Evolutionary conservation across 2,329 filamentous ascomycete species (phyloP).

Genomic region (Aspergillus sp.): DNA sequence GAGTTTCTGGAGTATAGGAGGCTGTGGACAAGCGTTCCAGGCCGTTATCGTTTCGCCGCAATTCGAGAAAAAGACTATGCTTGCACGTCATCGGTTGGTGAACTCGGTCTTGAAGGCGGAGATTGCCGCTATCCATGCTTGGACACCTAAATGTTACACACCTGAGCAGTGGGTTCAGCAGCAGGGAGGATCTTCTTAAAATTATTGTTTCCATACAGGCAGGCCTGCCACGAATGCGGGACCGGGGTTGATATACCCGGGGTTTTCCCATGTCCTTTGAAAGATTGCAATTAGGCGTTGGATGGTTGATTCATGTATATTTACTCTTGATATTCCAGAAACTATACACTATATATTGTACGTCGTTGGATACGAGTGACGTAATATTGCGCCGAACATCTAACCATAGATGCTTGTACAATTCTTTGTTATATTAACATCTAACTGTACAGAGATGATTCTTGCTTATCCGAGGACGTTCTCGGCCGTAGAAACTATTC

Average conservation of each 20-base stretch:
- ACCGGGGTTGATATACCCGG: conserved; percentile 15
- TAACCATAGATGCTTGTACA: background rate
- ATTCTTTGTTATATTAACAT: background rate
- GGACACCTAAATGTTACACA: conserved; percentile 92
- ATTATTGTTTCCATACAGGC: background rate
- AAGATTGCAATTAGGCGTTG: conserved; percentile 20
- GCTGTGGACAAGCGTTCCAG: conserved; percentile 70
- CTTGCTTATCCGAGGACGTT: conserved; percentile 46
- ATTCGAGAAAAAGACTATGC: conserved; percentile 70
- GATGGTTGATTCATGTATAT: conserved; percentile 17
- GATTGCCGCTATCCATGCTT: conserved; percentile 88
- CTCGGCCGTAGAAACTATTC: conserved; percentile 49
- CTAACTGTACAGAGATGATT: background rate
- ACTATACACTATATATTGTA: conserved; percentile 5
- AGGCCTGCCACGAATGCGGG: background rate
- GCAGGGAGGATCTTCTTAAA: conserved; percentile 22
- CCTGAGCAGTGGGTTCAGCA: conserved; percentile 79
- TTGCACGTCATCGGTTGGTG: conserved; percentile 83
- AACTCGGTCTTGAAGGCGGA: conserved; percentile 81
- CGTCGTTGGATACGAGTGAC: background rate
- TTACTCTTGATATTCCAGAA: conserved; percentile 3
- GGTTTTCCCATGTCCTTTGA: conserved; percentile 10
- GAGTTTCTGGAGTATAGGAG: conserved; percentile 48
- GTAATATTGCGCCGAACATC: background rate
- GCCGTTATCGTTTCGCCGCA: conserved; percentile 69